phyloP scores from a whole-genome alignment of 805 yeast genomes.

The Ogataea nakhonphanomensis region DNA sequence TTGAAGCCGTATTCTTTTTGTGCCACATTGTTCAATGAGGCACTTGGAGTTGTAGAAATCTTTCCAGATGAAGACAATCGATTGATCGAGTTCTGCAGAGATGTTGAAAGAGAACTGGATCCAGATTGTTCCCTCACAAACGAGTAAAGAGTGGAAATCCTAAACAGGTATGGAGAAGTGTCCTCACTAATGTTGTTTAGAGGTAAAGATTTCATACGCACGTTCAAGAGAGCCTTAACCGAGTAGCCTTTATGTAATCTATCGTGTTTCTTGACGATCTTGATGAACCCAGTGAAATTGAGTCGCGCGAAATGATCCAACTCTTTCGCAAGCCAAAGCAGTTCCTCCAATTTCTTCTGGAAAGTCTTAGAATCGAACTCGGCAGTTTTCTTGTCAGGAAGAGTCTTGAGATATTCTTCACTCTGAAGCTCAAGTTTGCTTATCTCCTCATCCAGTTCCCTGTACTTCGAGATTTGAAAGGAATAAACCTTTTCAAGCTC shows the following conservation, averaged over 20 bases:
- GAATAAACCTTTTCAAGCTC: constrained; percentile 76
- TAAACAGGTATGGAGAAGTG: constrained; percentile 84
- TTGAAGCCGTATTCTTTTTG: constrained; percentile 37
- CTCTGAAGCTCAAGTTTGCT: constrained; percentile 60
- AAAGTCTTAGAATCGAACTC: constrained; percentile 57
- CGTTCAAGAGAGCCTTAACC: constrained; percentile 86
- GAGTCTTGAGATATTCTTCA: constrained; percentile 33
- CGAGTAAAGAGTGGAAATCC: constrained; percentile 76
- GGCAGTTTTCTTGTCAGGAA: constrained; percentile 23
- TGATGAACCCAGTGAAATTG: constrained; percentile 91
- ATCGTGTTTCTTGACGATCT: constrained; percentile 95
- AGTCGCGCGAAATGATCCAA: constrained; percentile 86
- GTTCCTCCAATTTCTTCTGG: constrained; percentile 67
- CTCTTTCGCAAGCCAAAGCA: constrained; percentile 73
- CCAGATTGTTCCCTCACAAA: constrained; percentile 73
- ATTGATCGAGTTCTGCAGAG: constrained; percentile 44
- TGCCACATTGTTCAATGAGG: constrained; percentile 16
- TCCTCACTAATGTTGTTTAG: constrained; percentile 81
- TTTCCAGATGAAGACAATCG: constrained; percentile 43
- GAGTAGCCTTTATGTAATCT: constrained; percentile 82
- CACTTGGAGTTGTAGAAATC: constrained; percentile 32
- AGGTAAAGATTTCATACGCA: constrained; percentile 81
- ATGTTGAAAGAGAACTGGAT: constrained; percentile 30
- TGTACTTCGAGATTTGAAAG: constrained; percentile 66
- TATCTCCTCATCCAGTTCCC: constrained; percentile 62